Evolutionary conservation across 164 flowering plant genomes (phyloP).

Genomic region (Santalum album): DNA sequence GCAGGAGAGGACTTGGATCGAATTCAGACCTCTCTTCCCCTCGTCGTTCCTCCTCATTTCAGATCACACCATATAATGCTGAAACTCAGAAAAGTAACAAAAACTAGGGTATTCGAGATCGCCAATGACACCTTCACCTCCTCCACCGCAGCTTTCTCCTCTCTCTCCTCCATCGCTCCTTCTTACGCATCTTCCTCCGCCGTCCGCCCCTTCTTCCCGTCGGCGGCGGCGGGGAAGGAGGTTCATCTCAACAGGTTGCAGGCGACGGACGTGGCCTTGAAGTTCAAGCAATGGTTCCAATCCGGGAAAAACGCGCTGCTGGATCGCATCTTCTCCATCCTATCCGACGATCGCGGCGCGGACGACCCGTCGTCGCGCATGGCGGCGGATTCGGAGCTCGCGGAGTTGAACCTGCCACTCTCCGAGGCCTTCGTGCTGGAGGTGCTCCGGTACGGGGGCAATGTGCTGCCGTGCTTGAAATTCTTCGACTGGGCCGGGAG

Average conservation of each 20-base stretch:
- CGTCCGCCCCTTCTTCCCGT: not conserved
- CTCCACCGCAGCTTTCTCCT: not conserved
- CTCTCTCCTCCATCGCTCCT: not conserved
- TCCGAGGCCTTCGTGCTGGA: slow-evolving; percentile 38
- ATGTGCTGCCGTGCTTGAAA: slow-evolving; percentile 47
- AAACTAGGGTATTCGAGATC: no score
- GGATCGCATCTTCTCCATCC: slow-evolving; percentile 32
- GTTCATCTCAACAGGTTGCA: not conserved
- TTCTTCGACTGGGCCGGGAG: slow-evolving; percentile 94
- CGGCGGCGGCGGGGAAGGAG: not conserved
- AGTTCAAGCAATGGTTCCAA: slow-evolving; percentile 50
- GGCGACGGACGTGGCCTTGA: slow-evolving; percentile 11
- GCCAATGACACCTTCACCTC: no score
- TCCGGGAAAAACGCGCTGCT: slow-evolving; percentile 16
- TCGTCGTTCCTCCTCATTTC: no score
- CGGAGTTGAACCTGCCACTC: slow-evolving; percentile 31
- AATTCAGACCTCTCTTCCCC: no score
- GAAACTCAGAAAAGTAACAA: no score
- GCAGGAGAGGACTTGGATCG: no score
- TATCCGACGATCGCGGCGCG: slow-evolving; percentile 13
- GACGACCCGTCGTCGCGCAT: slow-evolving; percentile 3
- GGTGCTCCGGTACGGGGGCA: slow-evolving; percentile 28
- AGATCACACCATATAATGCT: no score
- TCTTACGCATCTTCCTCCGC: not conserved
- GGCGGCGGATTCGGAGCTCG: slow-evolving; percentile 28